These are phyloP conservation scores for Fusarium acutatum DNA, from an alignment of 2,329 filamentous ascomycete species.

Conservation along the genomic window DNA sequence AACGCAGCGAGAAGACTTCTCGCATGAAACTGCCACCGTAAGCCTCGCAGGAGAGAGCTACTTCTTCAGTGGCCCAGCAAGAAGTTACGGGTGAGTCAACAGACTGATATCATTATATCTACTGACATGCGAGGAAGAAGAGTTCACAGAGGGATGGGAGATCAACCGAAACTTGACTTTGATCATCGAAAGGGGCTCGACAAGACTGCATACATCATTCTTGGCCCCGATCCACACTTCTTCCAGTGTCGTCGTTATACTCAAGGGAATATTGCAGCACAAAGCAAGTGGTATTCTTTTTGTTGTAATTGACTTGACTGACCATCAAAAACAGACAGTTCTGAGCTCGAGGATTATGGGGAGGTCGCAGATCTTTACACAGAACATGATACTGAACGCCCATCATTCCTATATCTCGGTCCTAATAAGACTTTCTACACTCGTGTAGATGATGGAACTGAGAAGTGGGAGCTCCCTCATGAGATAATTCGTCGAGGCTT, in stretches of 20 bases:
- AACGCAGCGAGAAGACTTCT: slow-evolving; percentile 5
- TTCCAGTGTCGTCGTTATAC: slow-evolving; percentile 34
- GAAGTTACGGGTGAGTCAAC: slow-evolving; percentile 30
- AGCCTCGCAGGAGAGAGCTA: slow-evolving; percentile 30
- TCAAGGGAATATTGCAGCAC: slow-evolving; percentile 17
- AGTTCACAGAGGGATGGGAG: not conserved
- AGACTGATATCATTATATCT: not conserved
- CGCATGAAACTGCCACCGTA: slow-evolving; percentile 19
- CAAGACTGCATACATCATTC: slow-evolving; percentile 28
- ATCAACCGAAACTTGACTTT: not conserved
- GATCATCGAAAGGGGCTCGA: slow-evolving; percentile 10
- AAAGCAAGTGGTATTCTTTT: slow-evolving; percentile 7
- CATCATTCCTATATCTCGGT: slow-evolving; percentile 32
- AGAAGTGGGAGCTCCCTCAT: slow-evolving; percentile 28
- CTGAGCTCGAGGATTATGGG: slow-evolving; percentile 30
- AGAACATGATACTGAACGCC: slow-evolving; percentile 34
- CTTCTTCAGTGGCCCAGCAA: slow-evolving; percentile 33
- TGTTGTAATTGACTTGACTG: not conserved
- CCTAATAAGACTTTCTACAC: slow-evolving; percentile 28
- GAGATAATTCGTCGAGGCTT: not conserved
- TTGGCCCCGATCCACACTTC: slow-evolving; percentile 27
- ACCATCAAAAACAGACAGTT: slow-evolving; percentile 4
- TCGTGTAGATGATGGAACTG: slow-evolving; percentile 17
- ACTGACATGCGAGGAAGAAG: not conserved
- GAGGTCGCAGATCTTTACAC: slow-evolving; percentile 23